Evolutionary conservation across 345 rosid species (phyloP), one percentile per base, ranked within the genome.

Genomic region (Eucalyptus albens): DNA sequence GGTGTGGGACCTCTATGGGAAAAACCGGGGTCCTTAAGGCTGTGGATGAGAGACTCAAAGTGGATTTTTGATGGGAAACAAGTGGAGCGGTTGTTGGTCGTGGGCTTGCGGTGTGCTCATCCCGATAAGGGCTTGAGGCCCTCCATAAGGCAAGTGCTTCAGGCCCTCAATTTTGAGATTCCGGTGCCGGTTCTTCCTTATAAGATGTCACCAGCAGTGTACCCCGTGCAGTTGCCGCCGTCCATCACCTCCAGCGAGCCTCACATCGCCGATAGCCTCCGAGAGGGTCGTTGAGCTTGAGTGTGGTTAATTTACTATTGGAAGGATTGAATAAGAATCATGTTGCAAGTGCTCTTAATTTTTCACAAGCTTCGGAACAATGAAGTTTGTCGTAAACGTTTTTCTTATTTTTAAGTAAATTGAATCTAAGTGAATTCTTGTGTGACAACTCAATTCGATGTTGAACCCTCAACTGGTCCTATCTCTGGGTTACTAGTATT

Each of bases 171-270:
- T 21, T 88, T 83, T 53, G 87, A 88, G 45, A 80, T 67, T n/a
- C 86, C 80, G 16, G n/a, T 86, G 26, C 91, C 91, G 5, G n/a
- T 21, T 6, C 89, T 90, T 60, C 89, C 89, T 8, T 29, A 6
- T 5, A 22, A 90, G 51, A 90, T 90, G 89, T 90, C 89, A 6
- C 24, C 56, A 10, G 92, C 96, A 33, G 81, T 85, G 86, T 93
- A 93, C 62, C 92, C 65, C 77, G 88, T 81, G 1, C 91, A 16
- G 81, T 69, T 93, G 56, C 87, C 49, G 47, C 87, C 90, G 40
- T 88, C 90, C 8, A 26, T 85, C 3, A 90, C 89, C 91, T 93
- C 93, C n/a, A 77, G 88, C n/a, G 94, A 92, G 72, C 94, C 96
- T 82, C 31, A 8, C 49, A 80, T 72, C 21, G 59, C 81, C 53